Evolutionary conservation across 768 basidiomycete species (phyloP), one percentile per base, ranked within the genome.

Genomic region (Ramaria sp.): DNA sequence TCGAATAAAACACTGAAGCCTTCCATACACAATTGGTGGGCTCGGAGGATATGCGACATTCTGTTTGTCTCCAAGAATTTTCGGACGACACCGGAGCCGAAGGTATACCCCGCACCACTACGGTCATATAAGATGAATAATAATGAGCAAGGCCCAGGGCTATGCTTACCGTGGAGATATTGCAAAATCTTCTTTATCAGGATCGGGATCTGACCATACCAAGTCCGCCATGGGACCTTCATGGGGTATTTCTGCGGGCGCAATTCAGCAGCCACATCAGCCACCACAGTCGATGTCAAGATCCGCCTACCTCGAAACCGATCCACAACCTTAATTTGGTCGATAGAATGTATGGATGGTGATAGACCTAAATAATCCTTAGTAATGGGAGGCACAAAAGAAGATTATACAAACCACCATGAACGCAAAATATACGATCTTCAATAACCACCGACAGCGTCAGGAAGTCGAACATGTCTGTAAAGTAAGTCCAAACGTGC

Each of bases 181-280:
- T 30, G 96, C 95, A 68, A 98, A 99, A 66, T 98, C 96, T 69
- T 98, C 96, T 70, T 98, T 99, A 70, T 99, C 96, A 38, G 91
- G 83, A 72, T 99, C 96, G 37, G 96, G 96, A 78, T 99, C 96
- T 46, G 94, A 97, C 96, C 96, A 99, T 1, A 99, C 96, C 30
- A 99, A 80, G 78, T 99, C 96, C 12, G 95, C 95, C 93, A 99
- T 98, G 27, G 96, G 95, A 3, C 96, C 96, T 70, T 99, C 96
- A 64, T 98, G 96, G 43, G 96, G 96, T 58, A 99, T 98, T 76
- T 99, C 96, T 93, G 66, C 50, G 53, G 63, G 65, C 65, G 66
- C 27, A n/a, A 52, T 46, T 38, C 54, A 67, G 63, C 58, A 34
- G 53, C 11, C 33, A 7, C 38, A 27, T 27, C 3, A 2, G 27